Percentiles rank a stretch among this genome's conserved stretches.
Evolutionary conservation across 805 yeast species (phyloP).

Genomic region (Komagataella kurtzmanii): DNA sequence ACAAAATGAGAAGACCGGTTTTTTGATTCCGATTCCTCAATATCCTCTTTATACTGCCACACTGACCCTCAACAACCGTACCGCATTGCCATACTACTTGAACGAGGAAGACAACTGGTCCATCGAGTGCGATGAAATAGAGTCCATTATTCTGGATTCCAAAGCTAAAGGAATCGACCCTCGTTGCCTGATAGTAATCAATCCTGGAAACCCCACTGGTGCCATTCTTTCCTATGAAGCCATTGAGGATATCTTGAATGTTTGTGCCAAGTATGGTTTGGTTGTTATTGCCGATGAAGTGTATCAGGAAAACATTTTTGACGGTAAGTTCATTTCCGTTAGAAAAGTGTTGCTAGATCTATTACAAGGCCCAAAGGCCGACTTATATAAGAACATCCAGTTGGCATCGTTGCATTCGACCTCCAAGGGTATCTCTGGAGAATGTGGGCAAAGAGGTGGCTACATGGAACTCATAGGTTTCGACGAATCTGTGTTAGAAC

Average conservation of each 20-base stretch:
- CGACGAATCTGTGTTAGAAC: slow-evolving; percentile 49
- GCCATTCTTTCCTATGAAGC: slow-evolving; percentile 53
- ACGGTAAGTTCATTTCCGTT: slow-evolving; percentile 73
- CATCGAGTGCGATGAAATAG: slow-evolving; percentile 55
- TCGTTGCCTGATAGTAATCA: slow-evolving; percentile 79
- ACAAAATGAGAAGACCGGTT: slow-evolving; percentile 59
- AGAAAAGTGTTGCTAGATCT: slow-evolving; percentile 64
- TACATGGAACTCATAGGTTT: slow-evolving; percentile 91
- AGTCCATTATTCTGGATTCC: slow-evolving; percentile 35
- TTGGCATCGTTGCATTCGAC: slow-evolving; percentile 94
- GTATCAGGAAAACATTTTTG: slow-evolving; percentile 84
- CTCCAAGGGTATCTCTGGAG: slow-evolving; percentile 95
- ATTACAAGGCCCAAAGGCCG: slow-evolving; percentile 35
- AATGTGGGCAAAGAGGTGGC: slow-evolving; percentile 99
- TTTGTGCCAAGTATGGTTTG: slow-evolving; percentile 77
- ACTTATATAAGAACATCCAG: slow-evolving; percentile 57
- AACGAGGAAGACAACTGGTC: slow-evolving; percentile 81
- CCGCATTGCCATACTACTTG: slow-evolving; percentile 76
- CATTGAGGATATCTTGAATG: slow-evolving; percentile 56
- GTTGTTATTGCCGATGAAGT: slow-evolving; percentile 96
- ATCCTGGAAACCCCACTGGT: slow-evolving; percentile 99
- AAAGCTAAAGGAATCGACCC: slow-evolving; percentile 41
- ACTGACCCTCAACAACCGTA: slow-evolving; percentile 68
- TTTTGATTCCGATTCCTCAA: slow-evolving; percentile 92
- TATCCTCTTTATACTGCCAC: slow-evolving; percentile 97